A percentile compares a stretch with the other conserved stretches of the same genome.
Conservation (phyloP, 192 early-diverging fungal genomes). For the Coemansia sp. region DNA sequence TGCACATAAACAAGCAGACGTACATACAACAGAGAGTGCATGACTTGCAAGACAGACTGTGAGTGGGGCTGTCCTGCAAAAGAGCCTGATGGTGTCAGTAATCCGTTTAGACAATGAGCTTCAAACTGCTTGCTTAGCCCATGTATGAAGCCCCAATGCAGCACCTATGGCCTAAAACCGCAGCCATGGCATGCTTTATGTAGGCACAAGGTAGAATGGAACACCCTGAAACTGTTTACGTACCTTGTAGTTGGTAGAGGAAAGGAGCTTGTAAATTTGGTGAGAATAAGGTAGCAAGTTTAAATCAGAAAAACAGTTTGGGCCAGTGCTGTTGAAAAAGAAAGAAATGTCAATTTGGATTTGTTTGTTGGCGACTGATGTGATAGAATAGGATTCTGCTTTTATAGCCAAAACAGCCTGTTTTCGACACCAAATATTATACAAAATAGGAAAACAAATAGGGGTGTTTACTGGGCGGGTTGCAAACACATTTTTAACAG, state of each 20-base stretch:
- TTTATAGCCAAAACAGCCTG: neutral
- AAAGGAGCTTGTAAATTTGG: no score
- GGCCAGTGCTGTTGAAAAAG: no score
- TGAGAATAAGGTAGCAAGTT: no score
- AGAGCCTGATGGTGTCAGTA: neutral
- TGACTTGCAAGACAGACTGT: neutral
- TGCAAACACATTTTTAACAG: neutral
- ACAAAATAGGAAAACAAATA: neutral
- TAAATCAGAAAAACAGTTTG: no score
- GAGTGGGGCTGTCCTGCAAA: neutral
- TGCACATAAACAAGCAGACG: neutral
- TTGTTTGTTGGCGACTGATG: neutral
- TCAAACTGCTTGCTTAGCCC: neutral
- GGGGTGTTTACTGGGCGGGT: neutral
- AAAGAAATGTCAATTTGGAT: neutral
- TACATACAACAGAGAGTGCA: neutral
- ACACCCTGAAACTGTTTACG: no score
- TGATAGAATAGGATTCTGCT: neutral
- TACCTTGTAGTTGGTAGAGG: no score
- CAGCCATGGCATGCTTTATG: neutral
- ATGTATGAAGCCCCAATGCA: no score
- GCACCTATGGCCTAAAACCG: no score
- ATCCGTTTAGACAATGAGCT: neutral
- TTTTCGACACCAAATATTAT: conserved; percentile 1
- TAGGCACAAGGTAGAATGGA: neutral